Evolutionary conservation across 306 rosid genomes (phyloP).

Genomic region (Echinosophora koreensis): DNA sequence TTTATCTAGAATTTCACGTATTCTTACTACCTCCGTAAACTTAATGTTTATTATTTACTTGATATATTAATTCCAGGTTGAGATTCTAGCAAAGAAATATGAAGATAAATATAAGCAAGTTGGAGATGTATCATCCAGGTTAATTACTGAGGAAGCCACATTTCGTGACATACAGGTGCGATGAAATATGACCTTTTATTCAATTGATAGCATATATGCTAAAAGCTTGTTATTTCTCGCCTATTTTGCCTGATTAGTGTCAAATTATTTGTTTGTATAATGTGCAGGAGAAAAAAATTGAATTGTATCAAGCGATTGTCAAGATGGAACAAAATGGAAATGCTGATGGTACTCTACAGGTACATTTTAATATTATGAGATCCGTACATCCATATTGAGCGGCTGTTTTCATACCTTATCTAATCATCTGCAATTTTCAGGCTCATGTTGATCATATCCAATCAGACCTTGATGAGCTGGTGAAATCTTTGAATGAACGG

Average conservation of each 20-base stretch:
- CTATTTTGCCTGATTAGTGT: conserved; percentile 30
- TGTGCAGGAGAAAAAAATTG: conserved; percentile 90
- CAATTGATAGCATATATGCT: conserved; percentile 37
- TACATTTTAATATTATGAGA: conserved; percentile 48
- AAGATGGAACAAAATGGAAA: conserved; percentile 83
- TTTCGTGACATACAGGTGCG: conserved; percentile 93
- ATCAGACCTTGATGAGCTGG: conserved; percentile 79
- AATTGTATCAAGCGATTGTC: conserved; percentile 82
- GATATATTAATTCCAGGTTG: conserved; percentile 68
- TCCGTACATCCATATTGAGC: conserved; percentile 33
- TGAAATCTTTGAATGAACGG: conserved; percentile 83
- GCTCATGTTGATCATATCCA: conserved; percentile 74
- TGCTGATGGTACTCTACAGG: conserved; percentile 75
- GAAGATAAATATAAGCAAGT: conserved; percentile 90
- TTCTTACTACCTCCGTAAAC: conserved; percentile 39
- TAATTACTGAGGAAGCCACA: conserved; percentile 90
- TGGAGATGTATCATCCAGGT: conserved; percentile 94
- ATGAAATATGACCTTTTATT: conserved; percentile 27
- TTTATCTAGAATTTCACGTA: conserved; percentile 47
- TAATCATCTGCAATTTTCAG: conserved; percentile 62
- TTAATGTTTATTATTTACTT: conserved; percentile 32
- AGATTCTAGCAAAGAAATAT: conserved; percentile 81
- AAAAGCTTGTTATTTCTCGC: conserved; percentile 23
- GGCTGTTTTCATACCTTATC: conserved; percentile 41
- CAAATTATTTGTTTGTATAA: conserved; percentile 33